Evolutionary conservation across 768 basidiomycete genomes (phyloP).

Genomic region (Gloeophyllum trabeum): DNA sequence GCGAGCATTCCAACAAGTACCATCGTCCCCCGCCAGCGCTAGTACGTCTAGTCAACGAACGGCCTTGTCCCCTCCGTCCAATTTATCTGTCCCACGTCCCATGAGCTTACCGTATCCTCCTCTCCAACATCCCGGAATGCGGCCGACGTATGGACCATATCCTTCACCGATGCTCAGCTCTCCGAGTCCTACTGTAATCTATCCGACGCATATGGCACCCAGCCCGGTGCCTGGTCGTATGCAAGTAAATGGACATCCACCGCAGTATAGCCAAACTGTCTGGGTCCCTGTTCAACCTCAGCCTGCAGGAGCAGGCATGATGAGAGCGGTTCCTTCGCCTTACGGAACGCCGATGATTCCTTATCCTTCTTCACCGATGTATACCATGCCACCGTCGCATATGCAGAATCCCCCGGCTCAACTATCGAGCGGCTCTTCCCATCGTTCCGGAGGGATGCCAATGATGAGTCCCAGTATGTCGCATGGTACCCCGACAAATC

Average conservation of each 20-base stretch:
- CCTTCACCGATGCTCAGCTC: conserved; percentile 64
- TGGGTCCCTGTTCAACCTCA: conserved; percentile 50
- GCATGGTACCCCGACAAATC: conserved; percentile 30
- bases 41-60: no score
- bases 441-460: conserved; percentile 37
- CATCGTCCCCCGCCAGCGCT: conserved; percentile 40
- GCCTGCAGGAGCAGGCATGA: conserved; percentile 36
- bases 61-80: no score
- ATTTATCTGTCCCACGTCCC: no score
- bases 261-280: conserved; percentile 49
- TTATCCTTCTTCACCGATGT: conserved; percentile 49
- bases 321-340: conserved; percentile 49
- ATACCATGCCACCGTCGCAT: conserved; percentile 31
- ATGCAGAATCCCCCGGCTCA: conserved; percentile 21
- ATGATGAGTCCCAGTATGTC: conserved; percentile 69
- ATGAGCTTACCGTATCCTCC: conserved; percentile 26
- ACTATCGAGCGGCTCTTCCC: no score
- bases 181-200: conserved; percentile 57
- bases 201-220: conserved; percentile 43
- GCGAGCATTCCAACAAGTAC: conserved; percentile 81
- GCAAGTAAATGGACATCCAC: conserved; percentile 50
- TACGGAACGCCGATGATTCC: conserved; percentile 56
- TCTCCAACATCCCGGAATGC: conserved; percentile 34
- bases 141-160: conserved; percentile 48
- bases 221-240: conserved; percentile 57